These are phyloP conservation scores for Chernovozyma sophiae-reginae DNA, from an alignment of 1,139 yeast species.

Conservation along the genomic window DNA sequence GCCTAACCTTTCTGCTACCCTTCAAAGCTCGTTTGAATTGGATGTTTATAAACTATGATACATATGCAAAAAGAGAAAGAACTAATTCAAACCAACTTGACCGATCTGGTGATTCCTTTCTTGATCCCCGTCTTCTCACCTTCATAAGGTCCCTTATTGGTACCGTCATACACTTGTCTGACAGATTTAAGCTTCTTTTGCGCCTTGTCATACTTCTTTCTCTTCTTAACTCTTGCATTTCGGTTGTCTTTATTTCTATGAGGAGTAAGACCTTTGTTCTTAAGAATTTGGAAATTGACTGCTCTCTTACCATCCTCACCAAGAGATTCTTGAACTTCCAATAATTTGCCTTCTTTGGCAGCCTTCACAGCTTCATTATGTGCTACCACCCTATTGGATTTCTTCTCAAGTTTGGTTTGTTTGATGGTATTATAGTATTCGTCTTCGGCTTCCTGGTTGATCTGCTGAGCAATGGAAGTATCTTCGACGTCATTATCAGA, in stretches of 20 bases:
- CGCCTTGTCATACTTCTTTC: constrained; percentile 93
- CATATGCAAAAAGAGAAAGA: constrained; percentile 33
- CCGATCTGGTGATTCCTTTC: constrained; percentile 83
- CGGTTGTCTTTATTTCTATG: constrained; percentile 90
- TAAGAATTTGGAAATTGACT: constrained; percentile 85
- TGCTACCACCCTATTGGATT: constrained; percentile 53
- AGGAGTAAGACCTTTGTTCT: constrained; percentile 93
- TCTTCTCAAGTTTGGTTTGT: constrained; percentile 43
- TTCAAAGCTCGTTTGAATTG: no score
- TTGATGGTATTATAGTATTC: constrained; percentile 52
- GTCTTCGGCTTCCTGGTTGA: constrained; percentile 31
- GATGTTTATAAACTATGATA: constrained; percentile 1
- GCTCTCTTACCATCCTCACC: constrained; percentile 92
- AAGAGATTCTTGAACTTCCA: constrained; percentile 59
- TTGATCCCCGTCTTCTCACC: constrained; percentile 98
- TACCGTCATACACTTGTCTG: constrained; percentile 77
- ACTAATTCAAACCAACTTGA: constrained; percentile 52
- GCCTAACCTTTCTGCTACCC: no score
- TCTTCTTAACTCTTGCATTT: constrained; percentile 96
- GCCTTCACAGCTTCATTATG: constrained; percentile 75
- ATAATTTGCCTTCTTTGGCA: constrained; percentile 79
- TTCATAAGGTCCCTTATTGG: constrained; percentile 74
- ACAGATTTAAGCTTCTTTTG: constrained; percentile 89
- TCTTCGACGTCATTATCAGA: constrained; percentile 44
- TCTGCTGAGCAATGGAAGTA: constrained; percentile 7